Evolutionary conservation across 345 rosid genomes (phyloP), one percentile per base, ranked within the genome.

Genomic region (Brassica napus): DNA sequence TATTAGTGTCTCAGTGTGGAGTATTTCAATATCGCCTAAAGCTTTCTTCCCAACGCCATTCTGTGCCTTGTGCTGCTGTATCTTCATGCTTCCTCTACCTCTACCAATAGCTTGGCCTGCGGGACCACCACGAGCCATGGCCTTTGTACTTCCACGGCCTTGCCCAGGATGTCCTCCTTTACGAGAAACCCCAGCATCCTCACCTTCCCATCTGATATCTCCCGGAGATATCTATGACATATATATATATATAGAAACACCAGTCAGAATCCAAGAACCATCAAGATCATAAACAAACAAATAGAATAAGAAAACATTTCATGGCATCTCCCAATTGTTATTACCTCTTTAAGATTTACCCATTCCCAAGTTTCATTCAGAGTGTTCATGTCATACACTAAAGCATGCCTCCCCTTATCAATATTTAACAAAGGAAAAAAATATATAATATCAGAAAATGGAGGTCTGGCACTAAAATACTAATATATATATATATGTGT

Each of bases 301-400:
- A 73, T 44, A 23, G 21, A 66, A 10, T 6, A 73, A 23, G 78
- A 79, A 44, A 66, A 44, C 34, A 58, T n/a, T 47, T 57, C 60
- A 57, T 10, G 12, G 57, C 32, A 21, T 23, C 73, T 42, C 49
- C 57, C 37, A 60, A 66, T 23, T 68, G 34, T 18, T 70, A 68
- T 79, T 88, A 93, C 99, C 97, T 93, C 98, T 89, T 90, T 93
- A 79, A 93, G 97, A 86, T 95, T 86, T 80, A 95, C 97, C 98
- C 97, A 93, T 82, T 95, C 98, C 94, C 92, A 90, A 7, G 97
- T 90, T 89, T 93, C 97, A 77, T 85, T 80, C 18, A 80, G 83
- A 10, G 98, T 86, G 78, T 86, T 84, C 9, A 89, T 89, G 78
- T 91, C 99, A 85, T 95, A 95, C 77, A 95, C 94, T 88, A 95